Percentiles rank a stretch among this genome's conserved stretches.
Conservation (phyloP, 2,329 filamentous ascomycete genomes). For the Neofusicoccum laricinum region DNA sequence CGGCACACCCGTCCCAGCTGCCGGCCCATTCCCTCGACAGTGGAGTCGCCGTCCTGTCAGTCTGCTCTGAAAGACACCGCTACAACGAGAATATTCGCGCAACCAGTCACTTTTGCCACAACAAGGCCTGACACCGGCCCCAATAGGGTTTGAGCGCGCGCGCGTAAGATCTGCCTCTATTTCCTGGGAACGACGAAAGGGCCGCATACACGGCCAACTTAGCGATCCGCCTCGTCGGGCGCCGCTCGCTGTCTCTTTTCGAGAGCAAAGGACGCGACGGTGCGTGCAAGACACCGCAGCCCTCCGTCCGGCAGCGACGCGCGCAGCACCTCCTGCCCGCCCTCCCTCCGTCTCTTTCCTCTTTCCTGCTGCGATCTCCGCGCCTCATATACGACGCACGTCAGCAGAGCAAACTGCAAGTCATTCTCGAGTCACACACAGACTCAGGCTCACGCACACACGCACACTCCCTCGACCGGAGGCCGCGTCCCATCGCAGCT, state of each 20-base stretch:
- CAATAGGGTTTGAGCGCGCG: not conserved
- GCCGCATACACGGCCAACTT: not conserved
- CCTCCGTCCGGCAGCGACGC: too few relatives aligned
- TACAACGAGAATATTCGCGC: slow-evolving; percentile 1
- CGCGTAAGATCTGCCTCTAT: too few relatives aligned
- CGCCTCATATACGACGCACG: slow-evolving; percentile 1
- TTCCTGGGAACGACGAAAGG: not conserved
- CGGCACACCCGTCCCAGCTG: not conserved
- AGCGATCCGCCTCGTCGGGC: not conserved
- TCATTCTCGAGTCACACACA: not conserved
- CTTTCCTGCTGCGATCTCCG: not conserved
- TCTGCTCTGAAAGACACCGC: not conserved
- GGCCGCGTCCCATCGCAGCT: too few relatives aligned
- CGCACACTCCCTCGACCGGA: too few relatives aligned
- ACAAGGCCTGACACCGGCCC: not conserved
- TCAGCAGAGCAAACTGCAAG: not conserved
- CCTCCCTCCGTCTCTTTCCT: not conserved
- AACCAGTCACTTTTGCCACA: not conserved
- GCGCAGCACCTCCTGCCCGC: too few relatives aligned
- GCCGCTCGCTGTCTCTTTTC: too few relatives aligned
- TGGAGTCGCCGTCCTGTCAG: not conserved
- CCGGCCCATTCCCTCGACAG: not conserved
- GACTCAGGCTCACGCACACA: too few relatives aligned
- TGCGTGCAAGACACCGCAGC: too few relatives aligned
- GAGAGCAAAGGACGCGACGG: too few relatives aligned